Percentiles rank a stretch among this genome's conserved stretches.
Conservation (phyloP, 2,329 filamentous ascomycete genomes). For the Mycocentrospora acerina region DNA sequence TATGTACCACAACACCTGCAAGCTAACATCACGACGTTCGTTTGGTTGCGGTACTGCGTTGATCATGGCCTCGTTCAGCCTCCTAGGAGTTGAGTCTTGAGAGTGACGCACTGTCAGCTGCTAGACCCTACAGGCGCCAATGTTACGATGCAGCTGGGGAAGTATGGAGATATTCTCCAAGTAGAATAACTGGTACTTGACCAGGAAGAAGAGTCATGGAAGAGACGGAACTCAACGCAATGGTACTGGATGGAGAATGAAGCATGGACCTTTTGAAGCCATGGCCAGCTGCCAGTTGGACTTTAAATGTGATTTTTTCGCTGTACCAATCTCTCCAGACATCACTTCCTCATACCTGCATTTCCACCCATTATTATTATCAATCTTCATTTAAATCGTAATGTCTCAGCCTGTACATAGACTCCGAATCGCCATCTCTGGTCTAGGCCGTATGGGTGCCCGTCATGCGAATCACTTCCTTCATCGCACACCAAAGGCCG, state of each 20-base stretch:
- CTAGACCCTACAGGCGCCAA: not conserved
- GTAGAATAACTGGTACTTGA: too few species aligned
- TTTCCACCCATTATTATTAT: too few species aligned
- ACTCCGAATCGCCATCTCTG: slow-evolving; percentile 49
- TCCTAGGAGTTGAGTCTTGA: slow-evolving; percentile 1
- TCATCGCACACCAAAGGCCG: slow-evolving; percentile 48
- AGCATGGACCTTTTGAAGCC: slow-evolving; percentile 22
- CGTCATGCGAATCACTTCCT: slow-evolving; percentile 52
- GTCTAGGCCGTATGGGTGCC: slow-evolving; percentile 54
- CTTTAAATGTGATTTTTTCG: slow-evolving; percentile 4
- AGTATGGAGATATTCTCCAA: not conserved
- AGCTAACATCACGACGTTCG: slow-evolving; percentile 10
- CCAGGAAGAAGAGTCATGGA: not conserved
- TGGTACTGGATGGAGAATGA: too few species aligned
- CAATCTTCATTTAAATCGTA: slow-evolving; percentile 7
- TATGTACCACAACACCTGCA: slow-evolving; percentile 14
- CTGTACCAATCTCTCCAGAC: not conserved
- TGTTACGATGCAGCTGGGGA: not conserved
- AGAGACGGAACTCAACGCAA: too few species aligned
- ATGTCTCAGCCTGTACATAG: slow-evolving; percentile 41
- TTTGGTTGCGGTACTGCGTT: not conserved
- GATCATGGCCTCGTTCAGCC: too few species aligned
- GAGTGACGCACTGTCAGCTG: not conserved
- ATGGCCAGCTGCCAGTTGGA: slow-evolving; percentile 16
- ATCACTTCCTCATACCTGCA: not conserved